Evolutionary conservation across 2,329 filamentous ascomycete genomes (phyloP).

Genomic region (Colletotrichum sp.): DNA sequence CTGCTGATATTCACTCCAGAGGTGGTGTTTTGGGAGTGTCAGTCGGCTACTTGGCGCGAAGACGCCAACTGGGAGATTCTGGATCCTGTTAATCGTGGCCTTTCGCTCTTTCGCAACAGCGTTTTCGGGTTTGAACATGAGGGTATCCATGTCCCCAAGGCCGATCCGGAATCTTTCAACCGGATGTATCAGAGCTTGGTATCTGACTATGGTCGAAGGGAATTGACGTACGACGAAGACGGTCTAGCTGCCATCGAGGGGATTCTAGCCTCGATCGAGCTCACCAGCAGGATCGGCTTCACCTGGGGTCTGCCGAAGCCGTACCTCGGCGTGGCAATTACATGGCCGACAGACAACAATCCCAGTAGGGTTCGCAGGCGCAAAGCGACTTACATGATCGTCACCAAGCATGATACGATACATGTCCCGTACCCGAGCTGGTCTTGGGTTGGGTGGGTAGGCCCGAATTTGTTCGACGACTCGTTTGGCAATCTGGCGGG

Average conservation of each 20-base stretch:
- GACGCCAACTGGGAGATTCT: not conserved
- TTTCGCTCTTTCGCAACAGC: not conserved
- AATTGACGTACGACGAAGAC: not conserved
- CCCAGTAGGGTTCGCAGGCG: not conserved
- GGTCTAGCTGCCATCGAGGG: not conserved
- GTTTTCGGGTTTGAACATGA: not conserved
- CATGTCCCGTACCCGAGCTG: not conserved
- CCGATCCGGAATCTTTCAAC: not conserved
- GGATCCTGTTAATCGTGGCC: accelerated
- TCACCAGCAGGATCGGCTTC: not conserved
- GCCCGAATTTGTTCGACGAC: not conserved
- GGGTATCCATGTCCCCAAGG: not conserved
- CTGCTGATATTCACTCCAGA: not conserved
- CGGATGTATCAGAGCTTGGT: not conserved
- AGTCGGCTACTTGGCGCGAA: not conserved
- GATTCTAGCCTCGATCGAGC: not conserved
- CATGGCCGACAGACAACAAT: not conserved
- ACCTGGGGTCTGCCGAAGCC: not conserved
- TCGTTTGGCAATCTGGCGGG: not conserved
- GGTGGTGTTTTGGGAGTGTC: not conserved
- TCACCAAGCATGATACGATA: not conserved
- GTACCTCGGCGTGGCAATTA: not conserved
- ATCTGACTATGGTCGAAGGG: not conserved
- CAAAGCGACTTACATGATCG: not conserved
- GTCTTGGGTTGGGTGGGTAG: not conserved